A percentile compares a stretch with the other conserved stretches of the same genome.
phyloP scores from a whole-genome alignment of 2,329 filamentous ascomycete species.

The Penicillium sp. region DNA sequence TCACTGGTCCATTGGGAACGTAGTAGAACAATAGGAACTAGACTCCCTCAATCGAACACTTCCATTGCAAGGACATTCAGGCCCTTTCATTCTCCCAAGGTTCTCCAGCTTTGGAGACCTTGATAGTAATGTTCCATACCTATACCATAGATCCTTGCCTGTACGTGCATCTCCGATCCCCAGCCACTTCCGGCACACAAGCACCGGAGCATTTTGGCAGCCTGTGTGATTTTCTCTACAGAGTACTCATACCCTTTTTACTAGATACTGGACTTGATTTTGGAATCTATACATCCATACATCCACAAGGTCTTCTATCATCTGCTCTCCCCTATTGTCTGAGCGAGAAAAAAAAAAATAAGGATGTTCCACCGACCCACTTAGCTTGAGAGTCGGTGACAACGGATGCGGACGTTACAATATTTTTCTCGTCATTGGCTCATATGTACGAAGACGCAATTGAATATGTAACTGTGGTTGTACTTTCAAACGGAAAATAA shows the following conservation, averaged over 20 bases:
- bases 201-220: slow-evolving; percentile 1
- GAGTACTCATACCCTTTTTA: too few species aligned
- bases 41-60: too few species aligned
- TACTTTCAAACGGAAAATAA: background rate
- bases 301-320: background rate
- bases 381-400: background rate
- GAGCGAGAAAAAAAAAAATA: background rate
- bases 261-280: too few species aligned
- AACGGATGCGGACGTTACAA: background rate
- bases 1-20: too few species aligned
- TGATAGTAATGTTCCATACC: background rate
- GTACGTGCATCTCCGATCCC: slow-evolving; percentile 1
- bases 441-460: background rate
- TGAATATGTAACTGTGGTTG: background rate
- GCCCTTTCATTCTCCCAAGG: background rate
- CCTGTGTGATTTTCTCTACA: background rate
- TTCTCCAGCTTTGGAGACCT: background rate
- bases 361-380: background rate
- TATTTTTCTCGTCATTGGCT: background rate
- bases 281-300: background rate
- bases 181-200: slow-evolving; percentile 7
- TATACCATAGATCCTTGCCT: background rate
- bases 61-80: too few species aligned
- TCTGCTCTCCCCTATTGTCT: background rate
- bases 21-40: too few species aligned